A percentile compares a stretch with the other conserved stretches of the same genome.
Evolutionary conservation across 2,329 filamentous ascomycete genomes (phyloP).

Genomic region (Incumbomyces lentus): DNA sequence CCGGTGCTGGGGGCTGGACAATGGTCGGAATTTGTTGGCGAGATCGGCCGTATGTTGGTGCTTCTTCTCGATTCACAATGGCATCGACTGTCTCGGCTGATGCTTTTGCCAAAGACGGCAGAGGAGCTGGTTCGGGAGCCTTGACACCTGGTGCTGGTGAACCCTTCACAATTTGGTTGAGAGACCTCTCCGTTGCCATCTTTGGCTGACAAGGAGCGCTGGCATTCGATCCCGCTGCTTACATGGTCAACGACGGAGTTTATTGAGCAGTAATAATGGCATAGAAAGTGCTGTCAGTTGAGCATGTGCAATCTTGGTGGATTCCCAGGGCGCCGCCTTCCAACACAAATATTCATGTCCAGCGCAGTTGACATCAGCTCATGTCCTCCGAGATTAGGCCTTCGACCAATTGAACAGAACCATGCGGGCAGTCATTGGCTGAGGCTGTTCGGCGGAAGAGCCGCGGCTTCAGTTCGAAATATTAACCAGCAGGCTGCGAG

Average conservation of each 20-base stretch:
- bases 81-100: conserved; percentile 5
- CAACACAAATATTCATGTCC: no score
- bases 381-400: not conserved
- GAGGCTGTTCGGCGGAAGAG: no score
- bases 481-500: no score
- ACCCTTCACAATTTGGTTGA: conserved; percentile 90
- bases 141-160: conserved; percentile 56
- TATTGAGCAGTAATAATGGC: no score
- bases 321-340: no score
- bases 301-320: no score
- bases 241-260: not conserved
- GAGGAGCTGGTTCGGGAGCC: conserved; percentile 32
- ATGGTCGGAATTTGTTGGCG: conserved; percentile 24
- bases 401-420: not conserved
- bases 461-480: no score
- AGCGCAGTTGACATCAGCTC: conserved; percentile 6
- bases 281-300: no score
- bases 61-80: not conserved
- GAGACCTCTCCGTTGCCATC: conserved; percentile 50
- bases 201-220: not conserved
- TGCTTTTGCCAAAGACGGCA: conserved; percentile 22
- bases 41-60: conserved; percentile 19
- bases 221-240: not conserved
- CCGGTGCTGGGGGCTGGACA: conserved; percentile 54
- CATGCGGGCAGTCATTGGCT: no score